Evolutionary conservation across 2,329 filamentous ascomycete species (phyloP), one percentile per base, ranked within the genome.

Genomic region (Biscogniauxia mediterranea): DNA sequence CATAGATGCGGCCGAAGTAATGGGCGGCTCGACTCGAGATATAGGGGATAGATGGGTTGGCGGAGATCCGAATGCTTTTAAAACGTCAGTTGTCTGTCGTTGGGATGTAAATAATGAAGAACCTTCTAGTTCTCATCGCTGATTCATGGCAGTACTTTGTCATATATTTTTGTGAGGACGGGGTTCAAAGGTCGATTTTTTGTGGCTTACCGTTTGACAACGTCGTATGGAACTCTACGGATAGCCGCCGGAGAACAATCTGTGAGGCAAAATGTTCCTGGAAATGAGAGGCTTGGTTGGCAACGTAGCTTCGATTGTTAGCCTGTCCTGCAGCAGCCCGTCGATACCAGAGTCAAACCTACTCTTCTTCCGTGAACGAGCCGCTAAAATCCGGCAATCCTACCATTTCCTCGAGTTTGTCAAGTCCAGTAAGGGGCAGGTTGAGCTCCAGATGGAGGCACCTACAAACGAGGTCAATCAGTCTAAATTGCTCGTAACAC

Each of bases 181-280:
- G 38, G 15, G 15, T 2, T 46, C 11, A 13, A 11, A 46, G 13
- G 11, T 46, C 17, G 13, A 11, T 9, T 11, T 11, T 46, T 46
- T 46, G 23, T 42, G 15, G 75, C 82, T 74, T 73, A 86, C 85
- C 77, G 64, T 81, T 80, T 61, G 77, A 81, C 26, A 88, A 77
- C 2, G 77, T 76, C 52, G 75, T 75, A 68, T 88, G 81, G 19
- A 86, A 81, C 21, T 81, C 78, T 1, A 80, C 77, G 46, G 83
- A 81, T 2, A 88, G 73, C 23, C 81, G 77, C 20, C 82, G 77
- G 19, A 88, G 76, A 11, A 84, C 81, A 53, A 88, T 82, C 67
- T 87, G 84, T 0, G 85, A 85, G 2, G 83, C 79, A 69, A 86
- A 87, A 66, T 88, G 80, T 61, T 85, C 81, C 63, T 85, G 80